Conservation (phyloP, 2,329 filamentous ascomycete species). For the Truncatella angustata region DNA sequence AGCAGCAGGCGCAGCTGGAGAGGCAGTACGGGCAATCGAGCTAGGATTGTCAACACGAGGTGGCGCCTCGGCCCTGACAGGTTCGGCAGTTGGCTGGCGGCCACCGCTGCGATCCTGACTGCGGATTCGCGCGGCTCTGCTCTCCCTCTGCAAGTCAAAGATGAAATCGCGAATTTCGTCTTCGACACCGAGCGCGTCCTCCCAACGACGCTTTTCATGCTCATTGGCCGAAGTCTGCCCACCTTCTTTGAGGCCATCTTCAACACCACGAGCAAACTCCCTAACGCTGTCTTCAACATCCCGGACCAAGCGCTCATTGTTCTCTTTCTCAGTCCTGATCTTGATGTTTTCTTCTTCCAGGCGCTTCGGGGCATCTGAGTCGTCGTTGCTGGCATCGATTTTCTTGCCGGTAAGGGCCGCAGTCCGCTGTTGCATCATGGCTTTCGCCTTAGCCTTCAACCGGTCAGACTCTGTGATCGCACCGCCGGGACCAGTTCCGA, state of each 20-base stretch:
- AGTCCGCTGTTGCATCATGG: constrained; percentile 98
- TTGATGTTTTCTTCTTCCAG: constrained; percentile 85
- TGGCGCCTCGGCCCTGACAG: constrained; percentile 43
- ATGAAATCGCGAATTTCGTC: constrained; percentile 98
- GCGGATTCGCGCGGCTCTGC: constrained; percentile 69
- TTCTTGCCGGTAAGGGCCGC: constrained; percentile 89
- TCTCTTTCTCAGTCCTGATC: constrained; percentile 81
- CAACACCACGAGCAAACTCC: constrained; percentile 80
- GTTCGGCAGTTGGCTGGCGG: constrained; percentile 37
- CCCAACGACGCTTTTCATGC: constrained; percentile 91
- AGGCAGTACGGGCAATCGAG: constrained; percentile 54
- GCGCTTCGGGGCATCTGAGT: constrained; percentile 76
- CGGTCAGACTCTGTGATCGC: constrained; percentile 89
- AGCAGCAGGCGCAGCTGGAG: constrained; percentile 44
- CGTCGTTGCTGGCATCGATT: constrained; percentile 65
- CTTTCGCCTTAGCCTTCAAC: constrained; percentile 90
- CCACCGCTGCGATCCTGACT: constrained; percentile 54
- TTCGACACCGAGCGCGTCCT: constrained; percentile 92
- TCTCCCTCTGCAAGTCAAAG: constrained; percentile 88
- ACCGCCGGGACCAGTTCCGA: constrained; percentile 91
- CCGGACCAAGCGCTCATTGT: constrained; percentile 92
- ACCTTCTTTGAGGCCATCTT: constrained; percentile 83
- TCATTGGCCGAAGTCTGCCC: constrained; percentile 73
- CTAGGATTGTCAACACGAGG: constrained; percentile 53
- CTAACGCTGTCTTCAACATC: constrained; percentile 96